phyloP scores from a whole-genome alignment of 176 grass and related monocot species.

The Rhynchospora pubera region DNA sequence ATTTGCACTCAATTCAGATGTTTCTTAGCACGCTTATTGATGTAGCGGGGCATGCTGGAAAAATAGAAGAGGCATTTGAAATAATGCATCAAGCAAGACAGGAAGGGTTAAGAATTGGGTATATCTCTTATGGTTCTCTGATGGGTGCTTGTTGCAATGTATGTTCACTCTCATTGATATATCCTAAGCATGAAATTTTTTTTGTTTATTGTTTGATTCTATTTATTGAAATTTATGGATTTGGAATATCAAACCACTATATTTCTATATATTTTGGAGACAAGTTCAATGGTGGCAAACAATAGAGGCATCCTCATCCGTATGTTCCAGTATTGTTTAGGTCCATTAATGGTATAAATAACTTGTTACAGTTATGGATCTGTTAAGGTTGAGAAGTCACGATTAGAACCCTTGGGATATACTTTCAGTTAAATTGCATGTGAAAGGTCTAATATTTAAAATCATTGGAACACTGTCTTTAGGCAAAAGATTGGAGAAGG shows the following conservation, averaged over 20 bases:
- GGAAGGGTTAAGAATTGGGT: slow-evolving; percentile 67
- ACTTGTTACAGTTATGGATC: background rate
- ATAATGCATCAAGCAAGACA: slow-evolving; percentile 81
- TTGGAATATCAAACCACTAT: background rate
- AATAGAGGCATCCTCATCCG: background rate
- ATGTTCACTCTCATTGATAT: slow-evolving; percentile 26
- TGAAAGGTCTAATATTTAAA: background rate
- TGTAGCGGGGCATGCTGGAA: slow-evolving; percentile 85
- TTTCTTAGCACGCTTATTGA: slow-evolving; percentile 96
- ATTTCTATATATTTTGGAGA: background rate
- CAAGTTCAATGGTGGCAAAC: background rate
- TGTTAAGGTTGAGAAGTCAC: background rate
- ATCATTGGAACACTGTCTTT: slow-evolving; percentile 25
- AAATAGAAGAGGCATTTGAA: slow-evolving; percentile 78
- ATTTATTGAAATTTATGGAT: background rate
- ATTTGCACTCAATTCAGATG: slow-evolving; percentile 48
- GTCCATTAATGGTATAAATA: background rate
- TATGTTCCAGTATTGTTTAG: background rate
- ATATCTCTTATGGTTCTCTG: slow-evolving; percentile 75
- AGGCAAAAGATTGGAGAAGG: slow-evolving; percentile 86
- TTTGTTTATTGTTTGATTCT: background rate
- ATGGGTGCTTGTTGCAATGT: slow-evolving; percentile 99
- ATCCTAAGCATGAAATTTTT: background rate
- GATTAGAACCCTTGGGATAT: background rate
- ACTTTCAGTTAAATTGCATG: background rate